phyloP scores from a whole-genome alignment of 495 filamentous ascomycete genomes.

The Penicillium parvum region DNA sequence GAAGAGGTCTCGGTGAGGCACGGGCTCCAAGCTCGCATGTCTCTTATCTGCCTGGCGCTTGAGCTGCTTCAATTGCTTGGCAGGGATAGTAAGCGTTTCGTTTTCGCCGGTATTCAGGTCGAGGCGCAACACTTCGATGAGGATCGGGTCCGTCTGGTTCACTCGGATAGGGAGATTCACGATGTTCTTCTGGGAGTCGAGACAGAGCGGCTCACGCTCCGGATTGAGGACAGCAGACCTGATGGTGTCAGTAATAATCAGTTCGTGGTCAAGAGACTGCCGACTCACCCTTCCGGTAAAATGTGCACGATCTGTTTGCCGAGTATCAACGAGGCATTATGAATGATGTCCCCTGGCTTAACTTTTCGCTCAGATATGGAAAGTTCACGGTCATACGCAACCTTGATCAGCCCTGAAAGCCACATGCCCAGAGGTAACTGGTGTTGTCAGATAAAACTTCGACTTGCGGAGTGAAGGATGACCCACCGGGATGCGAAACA shows the following conservation, averaged over 20 bases:
- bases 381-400: conserved; percentile 84
- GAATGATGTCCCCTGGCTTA: conserved; percentile 75
- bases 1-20: conserved; percentile 53
- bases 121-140: conserved; percentile 77
- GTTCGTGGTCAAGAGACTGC: background rate
- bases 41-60: conserved; percentile 56
- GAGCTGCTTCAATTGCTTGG: conserved; percentile 65
- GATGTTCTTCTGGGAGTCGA: conserved; percentile 56
- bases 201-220: conserved; percentile 67
- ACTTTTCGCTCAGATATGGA: conserved; percentile 86
- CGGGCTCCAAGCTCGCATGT: conserved; percentile 43
- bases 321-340: conserved; percentile 87
- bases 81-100: conserved; percentile 69
- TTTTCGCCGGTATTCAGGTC: conserved; percentile 75
- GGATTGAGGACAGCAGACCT: conserved; percentile 87
- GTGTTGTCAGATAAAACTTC: conserved; percentile 16
- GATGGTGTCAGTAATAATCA: conserved; percentile 17
- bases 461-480: background rate
- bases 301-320: conserved; percentile 97
- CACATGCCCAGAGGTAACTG: conserved; percentile 64
- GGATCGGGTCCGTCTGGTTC: conserved; percentile 84
- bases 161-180: conserved; percentile 78
- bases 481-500: conserved; percentile 83
- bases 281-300: conserved; percentile 80
- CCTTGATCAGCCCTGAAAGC: conserved; percentile 62